phyloP scores from a whole-genome alignment of 768 basidiomycete species.

The Russula lepida region DNA sequence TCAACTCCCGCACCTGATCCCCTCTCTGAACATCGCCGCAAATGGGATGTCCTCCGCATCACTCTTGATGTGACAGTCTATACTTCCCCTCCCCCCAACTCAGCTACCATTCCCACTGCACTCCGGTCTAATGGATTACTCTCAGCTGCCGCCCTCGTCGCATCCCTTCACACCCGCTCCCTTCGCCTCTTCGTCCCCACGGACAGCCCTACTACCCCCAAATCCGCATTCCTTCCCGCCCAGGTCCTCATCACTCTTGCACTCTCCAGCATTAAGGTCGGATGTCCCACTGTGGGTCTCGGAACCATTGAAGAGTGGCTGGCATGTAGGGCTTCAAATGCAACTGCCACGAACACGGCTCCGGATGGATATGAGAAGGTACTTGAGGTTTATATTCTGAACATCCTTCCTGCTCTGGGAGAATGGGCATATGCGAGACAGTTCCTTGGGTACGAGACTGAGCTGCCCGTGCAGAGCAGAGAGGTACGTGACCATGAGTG shows the following conservation, averaged over 20 bases:
- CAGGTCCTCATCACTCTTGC: conserved; percentile 64
- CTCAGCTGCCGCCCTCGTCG: conserved; percentile 51
- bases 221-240: conserved; percentile 54
- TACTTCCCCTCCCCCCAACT: conserved; percentile 39
- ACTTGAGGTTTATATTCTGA: conserved; percentile 67
- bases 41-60: conserved; percentile 84
- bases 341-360: background rate
- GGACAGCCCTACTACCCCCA: conserved; percentile 29
- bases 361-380: conserved; percentile 61
- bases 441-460: conserved; percentile 65
- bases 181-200: conserved; percentile 57
- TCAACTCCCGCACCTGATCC: conserved; percentile 36
- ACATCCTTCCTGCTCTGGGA: conserved; percentile 59
- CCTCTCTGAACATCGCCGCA: conserved; percentile 45
- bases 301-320: conserved; percentile 76
- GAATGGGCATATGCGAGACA: conserved; percentile 81
- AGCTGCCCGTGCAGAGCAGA: conserved; percentile 40
- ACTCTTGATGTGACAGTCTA: conserved; percentile 74
- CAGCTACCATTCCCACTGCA: conserved; percentile 40
- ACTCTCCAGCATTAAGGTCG: conserved; percentile 60
- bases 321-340: conserved; percentile 40
- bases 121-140: conserved; percentile 47
- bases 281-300: conserved; percentile 51
- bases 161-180: conserved; percentile 52
- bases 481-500: conserved; percentile 35